These are phyloP conservation scores for Letharia lupina DNA, from an alignment of 495 filamentous ascomycete genomes.

Conservation along the genomic window DNA sequence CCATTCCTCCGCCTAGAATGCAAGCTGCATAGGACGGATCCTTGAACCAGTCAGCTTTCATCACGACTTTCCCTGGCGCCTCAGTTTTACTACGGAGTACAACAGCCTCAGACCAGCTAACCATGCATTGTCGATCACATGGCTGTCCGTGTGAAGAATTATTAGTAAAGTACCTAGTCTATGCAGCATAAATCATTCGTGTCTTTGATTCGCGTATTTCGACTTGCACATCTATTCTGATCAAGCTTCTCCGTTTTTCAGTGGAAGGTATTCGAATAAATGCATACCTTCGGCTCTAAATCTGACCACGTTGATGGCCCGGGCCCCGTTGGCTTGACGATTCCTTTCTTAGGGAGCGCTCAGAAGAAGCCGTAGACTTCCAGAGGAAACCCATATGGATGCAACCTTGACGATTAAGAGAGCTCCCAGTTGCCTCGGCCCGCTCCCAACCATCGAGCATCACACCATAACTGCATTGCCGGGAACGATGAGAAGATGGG, in stretches of 20 bases:
- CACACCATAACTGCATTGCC: neutral
- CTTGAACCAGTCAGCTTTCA: neutral
- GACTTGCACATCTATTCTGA: too few species aligned
- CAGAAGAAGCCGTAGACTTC: too few species aligned
- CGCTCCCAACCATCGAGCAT: neutral
- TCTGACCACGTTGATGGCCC: too few species aligned
- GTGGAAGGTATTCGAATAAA: too few species aligned
- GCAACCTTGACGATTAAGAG: neutral
- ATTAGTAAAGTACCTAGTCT: neutral
- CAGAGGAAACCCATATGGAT: neutral
- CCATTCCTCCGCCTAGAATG: neutral
- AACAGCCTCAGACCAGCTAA: neutral
- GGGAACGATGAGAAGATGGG: neutral
- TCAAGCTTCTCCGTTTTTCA: too few species aligned
- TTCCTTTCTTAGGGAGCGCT: neutral
- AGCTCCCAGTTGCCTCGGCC: neutral
- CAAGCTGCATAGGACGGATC: neutral
- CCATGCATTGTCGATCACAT: constrained; percentile 1
- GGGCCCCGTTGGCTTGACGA: too few species aligned
- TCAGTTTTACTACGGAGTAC: neutral
- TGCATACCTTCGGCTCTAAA: too few species aligned
- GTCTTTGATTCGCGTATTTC: too few species aligned
- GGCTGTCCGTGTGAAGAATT: neutral
- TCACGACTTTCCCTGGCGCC: neutral
- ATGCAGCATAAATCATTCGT: neutral